Percentiles rank a stretch among this genome's conserved stretches.
Conservation (phyloP, 768 basidiomycete genomes). For the Boletus eberwhitei region DNA sequence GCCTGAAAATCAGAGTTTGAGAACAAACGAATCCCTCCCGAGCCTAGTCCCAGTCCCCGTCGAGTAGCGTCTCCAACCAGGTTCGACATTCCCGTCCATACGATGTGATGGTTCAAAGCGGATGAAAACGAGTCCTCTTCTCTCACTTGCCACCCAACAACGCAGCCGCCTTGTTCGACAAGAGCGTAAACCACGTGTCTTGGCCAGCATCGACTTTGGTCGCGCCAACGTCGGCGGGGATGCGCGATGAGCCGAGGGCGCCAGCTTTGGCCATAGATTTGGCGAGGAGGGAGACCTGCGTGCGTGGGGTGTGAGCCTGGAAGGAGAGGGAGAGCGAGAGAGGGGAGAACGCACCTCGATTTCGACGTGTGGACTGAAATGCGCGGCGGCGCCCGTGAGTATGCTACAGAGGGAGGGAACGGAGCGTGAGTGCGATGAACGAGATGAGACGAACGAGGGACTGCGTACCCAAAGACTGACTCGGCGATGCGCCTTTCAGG, state of each 20-base stretch:
- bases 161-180: constrained; percentile 51
- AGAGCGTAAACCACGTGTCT: constrained; percentile 47
- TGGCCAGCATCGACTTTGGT: constrained; percentile 34
- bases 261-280: constrained; percentile 56
- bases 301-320: neutral
- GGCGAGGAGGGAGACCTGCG: constrained; percentile 53
- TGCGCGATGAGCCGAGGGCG: constrained; percentile 45
- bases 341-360: constrained; percentile 40
- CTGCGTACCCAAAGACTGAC: constrained; percentile 41
- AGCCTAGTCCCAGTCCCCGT: neutral
- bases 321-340: too few species aligned
- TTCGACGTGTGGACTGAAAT: constrained; percentile 35
- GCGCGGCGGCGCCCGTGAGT: constrained; percentile 37
- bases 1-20: neutral
- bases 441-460: neutral
- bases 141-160: constrained; percentile 31
- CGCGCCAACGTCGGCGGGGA: constrained; percentile 45
- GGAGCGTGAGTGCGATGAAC: too few species aligned
- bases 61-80: neutral
- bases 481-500: constrained; percentile 40
- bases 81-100: too few species aligned
- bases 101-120: too few species aligned
- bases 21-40: too few species aligned
- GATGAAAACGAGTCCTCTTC: too few species aligned
- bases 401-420: neutral